These are phyloP conservation scores for Oryza longistaminata DNA, from an alignment of 176 grass and related monocot species.

Conservation along the genomic window DNA sequence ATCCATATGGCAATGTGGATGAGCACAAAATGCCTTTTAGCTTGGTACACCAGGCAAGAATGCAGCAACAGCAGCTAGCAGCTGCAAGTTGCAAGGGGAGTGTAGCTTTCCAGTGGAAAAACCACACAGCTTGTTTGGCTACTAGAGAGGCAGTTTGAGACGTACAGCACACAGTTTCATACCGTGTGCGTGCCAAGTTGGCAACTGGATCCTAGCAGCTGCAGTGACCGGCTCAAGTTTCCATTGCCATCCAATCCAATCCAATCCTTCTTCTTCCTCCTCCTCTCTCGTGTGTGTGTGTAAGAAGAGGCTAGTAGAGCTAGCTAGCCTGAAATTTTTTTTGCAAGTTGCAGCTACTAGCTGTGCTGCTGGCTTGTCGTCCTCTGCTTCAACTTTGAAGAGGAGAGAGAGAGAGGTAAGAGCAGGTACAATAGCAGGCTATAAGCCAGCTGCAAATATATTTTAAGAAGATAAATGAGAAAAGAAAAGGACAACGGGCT, in stretches of 20 bases:
- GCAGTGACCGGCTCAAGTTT: constrained; percentile 23
- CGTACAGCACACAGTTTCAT: constrained; percentile 15
- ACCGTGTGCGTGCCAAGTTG: not conserved
- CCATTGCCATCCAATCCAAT: not conserved
- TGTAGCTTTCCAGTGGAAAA: not conserved
- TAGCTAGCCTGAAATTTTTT: not conserved
- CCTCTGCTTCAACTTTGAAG: not conserved
- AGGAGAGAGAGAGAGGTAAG: too few relatives aligned
- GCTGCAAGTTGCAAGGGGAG: not conserved
- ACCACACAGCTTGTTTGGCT: not conserved
- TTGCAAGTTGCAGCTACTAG: not conserved
- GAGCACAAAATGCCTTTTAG: constrained; percentile 2
- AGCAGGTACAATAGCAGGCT: too few relatives aligned
- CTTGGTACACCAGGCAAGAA: too few relatives aligned
- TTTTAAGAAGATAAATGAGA: too few relatives aligned
- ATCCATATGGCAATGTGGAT: not conserved
- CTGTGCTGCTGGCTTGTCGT: not conserved
- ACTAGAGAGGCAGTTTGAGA: not conserved
- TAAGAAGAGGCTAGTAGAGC: too few relatives aligned
- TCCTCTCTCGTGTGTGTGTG: not conserved
- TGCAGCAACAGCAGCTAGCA: not conserved
- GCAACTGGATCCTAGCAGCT: not conserved
- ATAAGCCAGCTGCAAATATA: too few relatives aligned
- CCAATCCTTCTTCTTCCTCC: not conserved
- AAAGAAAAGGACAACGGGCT: too few relatives aligned